Base-by-base conservation (phyloP, 2,329 filamentous ascomycete genomes). In the Pestalotiopsis sp. region DNA sequence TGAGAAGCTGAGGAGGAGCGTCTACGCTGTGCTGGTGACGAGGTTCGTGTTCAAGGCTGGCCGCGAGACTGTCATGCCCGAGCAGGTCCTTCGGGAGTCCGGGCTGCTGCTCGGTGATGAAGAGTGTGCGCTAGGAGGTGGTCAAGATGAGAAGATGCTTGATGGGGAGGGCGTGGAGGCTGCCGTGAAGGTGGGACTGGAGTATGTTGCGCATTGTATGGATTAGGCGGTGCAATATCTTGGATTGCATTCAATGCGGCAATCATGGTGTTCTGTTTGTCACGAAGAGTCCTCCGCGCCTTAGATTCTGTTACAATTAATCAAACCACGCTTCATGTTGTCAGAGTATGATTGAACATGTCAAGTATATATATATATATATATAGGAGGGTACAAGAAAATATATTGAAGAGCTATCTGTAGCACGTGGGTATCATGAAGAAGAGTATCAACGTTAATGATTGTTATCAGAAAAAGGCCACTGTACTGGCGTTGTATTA, bases 11-110 rank as follows among this genome's bases (percentile, higher is more conserved):
- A 49, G 59, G 66, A 67, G 25, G 41, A 36, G 9, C 1, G 38
- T 62, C 1, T 67, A 36, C 20, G 66, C 66, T 7, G 61, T 58
- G 9, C 41, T 67, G 66, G 41, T 67, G 5, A 52, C 66, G 27
- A 57, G 52, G 66, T 67, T 49, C 25, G 66, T 67, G 9, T 67
- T 67, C 45, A 67, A 62, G 31, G 57, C 59, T 2, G 66, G 66
- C 2, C 61, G 66, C 12, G 31, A 4, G 36, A 67, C 65, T 11
- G 56, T 67, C 7, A 12, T 31, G 52, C 65, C 65, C 4, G 57
- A 63, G 27, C 56, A 67, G 5, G 58, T 63, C 14, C 49, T 67
- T n/a, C 66, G 59, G 14, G 25, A 52, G 13, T 58, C 57, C 4
- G 66, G 57, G 11, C 31, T 67, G 13, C n/a, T 67, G 20, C 3